Evolutionary conservation across 371 early-diverging fungal species (phyloP).

Genomic region (Rhizomucor miehei): DNA sequence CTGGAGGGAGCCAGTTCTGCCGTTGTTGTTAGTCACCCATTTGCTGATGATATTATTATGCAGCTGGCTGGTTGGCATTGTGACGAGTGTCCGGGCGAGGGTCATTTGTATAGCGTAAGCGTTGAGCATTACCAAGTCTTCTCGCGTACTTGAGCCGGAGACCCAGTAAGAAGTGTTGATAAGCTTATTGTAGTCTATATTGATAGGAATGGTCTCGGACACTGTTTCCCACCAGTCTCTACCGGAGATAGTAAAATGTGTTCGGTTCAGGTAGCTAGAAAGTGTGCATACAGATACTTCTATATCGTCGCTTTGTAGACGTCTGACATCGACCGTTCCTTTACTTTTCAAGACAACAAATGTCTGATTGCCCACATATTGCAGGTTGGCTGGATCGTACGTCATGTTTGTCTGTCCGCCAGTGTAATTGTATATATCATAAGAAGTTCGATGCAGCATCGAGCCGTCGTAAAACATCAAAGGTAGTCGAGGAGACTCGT

Average conservation of each 20-base stretch:
- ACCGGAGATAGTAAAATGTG: neutral
- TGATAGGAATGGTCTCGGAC: neutral
- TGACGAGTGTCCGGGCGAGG: neutral
- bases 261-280: neutral
- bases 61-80: no score
- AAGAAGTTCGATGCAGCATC: constrained; percentile 24
- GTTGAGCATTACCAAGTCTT: neutral
- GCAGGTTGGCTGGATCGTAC: constrained; percentile 15
- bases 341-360: constrained; percentile 13
- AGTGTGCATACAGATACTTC: constrained; percentile 8
- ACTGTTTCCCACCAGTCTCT: neutral
- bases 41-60: no score
- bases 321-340: neutral
- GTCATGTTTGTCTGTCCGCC: neutral
- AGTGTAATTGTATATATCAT: constrained; percentile 19
- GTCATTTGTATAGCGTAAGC: constrained; percentile 10
- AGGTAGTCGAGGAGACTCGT: constrained; percentile 4
- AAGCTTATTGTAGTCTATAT: constrained; percentile 6
- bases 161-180: constrained; percentile 1
- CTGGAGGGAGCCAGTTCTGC: no score
- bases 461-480: constrained; percentile 20
- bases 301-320: neutral
- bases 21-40: no score
- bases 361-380: constrained; percentile 22
- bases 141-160: neutral